A percentile compares a stretch with the other conserved stretches of the same genome.
Evolutionary conservation across 495 filamentous ascomycete species (phyloP).

Genomic region (Talaromyces trachyspermus): DNA sequence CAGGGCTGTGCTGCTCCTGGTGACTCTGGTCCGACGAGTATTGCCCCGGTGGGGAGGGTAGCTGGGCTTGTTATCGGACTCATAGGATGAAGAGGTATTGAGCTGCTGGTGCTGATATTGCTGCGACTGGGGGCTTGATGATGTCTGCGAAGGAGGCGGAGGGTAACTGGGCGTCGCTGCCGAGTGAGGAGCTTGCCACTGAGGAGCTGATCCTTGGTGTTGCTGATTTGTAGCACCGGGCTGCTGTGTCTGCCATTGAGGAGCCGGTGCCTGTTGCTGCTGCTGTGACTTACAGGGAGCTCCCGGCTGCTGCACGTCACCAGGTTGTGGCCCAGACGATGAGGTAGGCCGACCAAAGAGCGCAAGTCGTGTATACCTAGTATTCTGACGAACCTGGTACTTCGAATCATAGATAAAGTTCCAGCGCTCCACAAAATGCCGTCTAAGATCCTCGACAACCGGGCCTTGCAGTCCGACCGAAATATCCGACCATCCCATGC

Average conservation of each 20-base stretch:
- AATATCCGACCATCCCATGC: conserved; percentile 95
- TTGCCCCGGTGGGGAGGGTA: conserved; percentile 12
- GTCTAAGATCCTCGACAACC: conserved; percentile 65
- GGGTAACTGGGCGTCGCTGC: no score
- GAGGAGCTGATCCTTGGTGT: no score
- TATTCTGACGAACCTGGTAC: conserved; percentile 58
- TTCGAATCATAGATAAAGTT: conserved; percentile 87
- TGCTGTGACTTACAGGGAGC: no score
- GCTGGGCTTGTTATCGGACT: background rate
- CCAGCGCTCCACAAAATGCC: conserved; percentile 84
- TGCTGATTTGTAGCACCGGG: no score
- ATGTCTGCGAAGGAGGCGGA: no score
- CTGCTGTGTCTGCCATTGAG: background rate
- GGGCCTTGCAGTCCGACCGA: conserved; percentile 72
- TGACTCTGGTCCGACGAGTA: no score
- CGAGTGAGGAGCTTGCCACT: no score
- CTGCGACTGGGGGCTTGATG: no score
- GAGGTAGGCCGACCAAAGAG: conserved; percentile 14
- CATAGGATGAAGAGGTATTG: no score
- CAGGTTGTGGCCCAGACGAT: conserved; percentile 7
- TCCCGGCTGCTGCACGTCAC: conserved; percentile 2
- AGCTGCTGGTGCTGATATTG: conserved; percentile 5
- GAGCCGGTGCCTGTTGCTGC: background rate
- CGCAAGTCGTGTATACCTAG: conserved; percentile 52
- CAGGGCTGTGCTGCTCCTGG: no score